Evolutionary conservation across 495 filamentous ascomycete genomes (phyloP), one percentile per base, ranked within the genome.

Genomic region (Hyaloscypha hepaticicola): DNA sequence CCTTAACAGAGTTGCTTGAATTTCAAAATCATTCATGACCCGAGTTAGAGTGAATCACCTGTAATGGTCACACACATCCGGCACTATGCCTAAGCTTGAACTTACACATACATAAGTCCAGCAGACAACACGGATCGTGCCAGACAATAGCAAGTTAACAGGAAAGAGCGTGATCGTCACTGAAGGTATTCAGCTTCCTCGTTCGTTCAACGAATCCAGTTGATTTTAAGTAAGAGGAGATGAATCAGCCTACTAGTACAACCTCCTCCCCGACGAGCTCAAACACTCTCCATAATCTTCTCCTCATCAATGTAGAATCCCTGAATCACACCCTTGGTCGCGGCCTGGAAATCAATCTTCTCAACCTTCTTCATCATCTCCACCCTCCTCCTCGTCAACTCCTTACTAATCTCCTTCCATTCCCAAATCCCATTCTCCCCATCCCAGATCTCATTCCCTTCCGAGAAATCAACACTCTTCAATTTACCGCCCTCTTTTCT

Each of bases 401-500:
- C 52, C 31, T 12, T 25, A 11, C 52, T 33, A 19, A 34, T 12
- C 5, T 34, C 31, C 31, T 34, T 34, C 31, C 31, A 34, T 12
- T 12, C 31, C 31, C 31, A 34, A 34, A 34, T 12, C 5, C 31
- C 31, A 5, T 34, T 34, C 31, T 34, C 31, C 5, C 31, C 12
- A 34, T 34, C 31, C 31, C 31, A 34, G 12, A 34, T 5, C 31
- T 34, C 31, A 5, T 34, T 34, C 31, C 31, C 31, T n/a, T n/a
- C n/a, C n/a, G n/a, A n/a, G n/a, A 58, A 25, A 38, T 69, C 51
- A 21, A 65, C 52, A 22, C 4, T 21, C 16, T 24, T 38, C 29
- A 71, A 34, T 31, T 56, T 71, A 16, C 77, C 75, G 7, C 64
- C 60, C n/a, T 58, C 61, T 66, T 82, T 83, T 41, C 76, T 72